phyloP scores from a whole-genome alignment of 2,329 filamentous ascomycete species.

The Fusarium haematococcum region DNA sequence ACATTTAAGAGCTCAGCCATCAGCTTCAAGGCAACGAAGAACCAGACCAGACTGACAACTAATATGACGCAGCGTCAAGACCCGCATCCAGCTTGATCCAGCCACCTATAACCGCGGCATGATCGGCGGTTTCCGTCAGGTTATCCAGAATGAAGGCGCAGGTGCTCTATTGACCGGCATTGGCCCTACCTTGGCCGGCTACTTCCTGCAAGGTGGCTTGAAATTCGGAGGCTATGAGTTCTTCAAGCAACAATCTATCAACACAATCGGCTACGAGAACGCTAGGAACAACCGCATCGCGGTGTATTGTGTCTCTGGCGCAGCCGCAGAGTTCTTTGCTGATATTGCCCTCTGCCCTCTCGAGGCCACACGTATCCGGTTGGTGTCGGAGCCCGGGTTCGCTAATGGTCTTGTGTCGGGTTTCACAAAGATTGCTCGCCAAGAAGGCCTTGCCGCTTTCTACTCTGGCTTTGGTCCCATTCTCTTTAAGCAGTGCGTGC shows the following conservation, averaged over 20 bases:
- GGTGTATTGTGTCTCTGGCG: slow-evolving; percentile 80
- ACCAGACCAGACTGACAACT: slow-evolving; percentile 15
- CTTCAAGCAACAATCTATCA: slow-evolving; percentile 93
- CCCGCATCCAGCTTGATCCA: slow-evolving; percentile 91
- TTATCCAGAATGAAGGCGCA: slow-evolving; percentile 84
- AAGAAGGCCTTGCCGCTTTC: not conserved
- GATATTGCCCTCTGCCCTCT: not conserved
- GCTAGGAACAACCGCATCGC: slow-evolving; percentile 82
- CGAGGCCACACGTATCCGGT: not conserved
- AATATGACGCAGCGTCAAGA: slow-evolving; percentile 79
- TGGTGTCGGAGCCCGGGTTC: not conserved
- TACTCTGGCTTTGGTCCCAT: not conserved
- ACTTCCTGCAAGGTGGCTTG: slow-evolving; percentile 67
- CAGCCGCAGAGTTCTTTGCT: slow-evolving; percentile 44
- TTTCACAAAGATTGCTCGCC: not conserved
- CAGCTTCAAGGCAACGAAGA: not conserved
- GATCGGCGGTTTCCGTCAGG: slow-evolving; percentile 86
- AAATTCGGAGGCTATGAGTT: slow-evolving; percentile 95
- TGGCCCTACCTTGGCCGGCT: not conserved
- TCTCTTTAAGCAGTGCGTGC: not conserved
- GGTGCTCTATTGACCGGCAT: slow-evolving; percentile 57
- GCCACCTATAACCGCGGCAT: slow-evolving; percentile 88
- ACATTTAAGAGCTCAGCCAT: not conserved
- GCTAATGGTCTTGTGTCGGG: not conserved
- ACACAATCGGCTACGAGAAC: slow-evolving; percentile 79